A percentile compares a stretch with the other conserved stretches of the same genome.
Conservation (phyloP, 352 stramenopile species). For the Peronospora destructor region DNA sequence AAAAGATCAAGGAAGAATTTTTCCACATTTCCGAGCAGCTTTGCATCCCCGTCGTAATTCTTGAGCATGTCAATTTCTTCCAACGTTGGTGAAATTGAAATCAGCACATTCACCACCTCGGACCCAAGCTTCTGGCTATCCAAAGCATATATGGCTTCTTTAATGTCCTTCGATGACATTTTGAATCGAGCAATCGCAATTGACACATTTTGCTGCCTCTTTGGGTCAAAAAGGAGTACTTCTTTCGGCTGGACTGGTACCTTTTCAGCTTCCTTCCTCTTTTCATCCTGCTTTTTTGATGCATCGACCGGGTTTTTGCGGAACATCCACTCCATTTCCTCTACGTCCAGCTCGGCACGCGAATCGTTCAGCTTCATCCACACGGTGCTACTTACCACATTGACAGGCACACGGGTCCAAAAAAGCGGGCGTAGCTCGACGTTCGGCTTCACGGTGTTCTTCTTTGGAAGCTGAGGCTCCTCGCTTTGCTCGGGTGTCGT, state of each 20-base stretch:
- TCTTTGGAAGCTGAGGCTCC: constrained; percentile 76
- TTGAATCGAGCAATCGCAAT: constrained; percentile 95
- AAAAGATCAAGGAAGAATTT: constrained; percentile 86
- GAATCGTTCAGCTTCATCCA: constrained; percentile 81
- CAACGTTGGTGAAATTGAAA: constrained; percentile 81
- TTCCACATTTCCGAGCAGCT: constrained; percentile 81
- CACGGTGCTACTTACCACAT: constrained; percentile 80
- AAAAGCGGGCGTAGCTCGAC: constrained; percentile 85
- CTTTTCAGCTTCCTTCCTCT: constrained; percentile 65
- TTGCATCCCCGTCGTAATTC: constrained; percentile 85
- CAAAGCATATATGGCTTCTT: constrained; percentile 76
- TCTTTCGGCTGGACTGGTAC: constrained; percentile 39
- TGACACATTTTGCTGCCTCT: constrained; percentile 96
- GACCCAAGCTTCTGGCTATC: constrained; percentile 65
- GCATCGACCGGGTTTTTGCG: constrained; percentile 67
- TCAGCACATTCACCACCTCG: constrained; percentile 83
- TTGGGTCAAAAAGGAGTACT: constrained; percentile 91
- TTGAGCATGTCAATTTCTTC: constrained; percentile 89
- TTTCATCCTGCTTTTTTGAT: constrained; percentile 71
- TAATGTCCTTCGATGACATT: constrained; percentile 86
- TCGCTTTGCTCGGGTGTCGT: constrained; percentile 46
- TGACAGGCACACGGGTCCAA: constrained; percentile 83
- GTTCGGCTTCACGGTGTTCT: constrained; percentile 79
- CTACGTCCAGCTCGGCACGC: constrained; percentile 58
- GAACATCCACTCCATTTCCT: constrained; percentile 88